These are phyloP conservation scores for Solanum medicagineum DNA, from an alignment of 257 asterid species.

Conservation along the genomic window DNA sequence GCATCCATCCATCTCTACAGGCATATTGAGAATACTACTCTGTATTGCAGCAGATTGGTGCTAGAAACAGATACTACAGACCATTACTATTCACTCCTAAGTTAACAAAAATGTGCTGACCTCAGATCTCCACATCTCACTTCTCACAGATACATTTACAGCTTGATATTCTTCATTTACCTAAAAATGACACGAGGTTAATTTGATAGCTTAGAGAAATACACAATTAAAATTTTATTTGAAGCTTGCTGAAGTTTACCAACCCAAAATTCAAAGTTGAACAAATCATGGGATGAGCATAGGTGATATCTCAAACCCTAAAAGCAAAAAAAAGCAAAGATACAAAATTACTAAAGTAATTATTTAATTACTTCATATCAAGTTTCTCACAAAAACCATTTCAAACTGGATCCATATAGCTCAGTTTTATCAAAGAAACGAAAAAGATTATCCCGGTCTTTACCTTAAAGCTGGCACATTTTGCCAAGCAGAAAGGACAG, in stretches of 20 bases:
- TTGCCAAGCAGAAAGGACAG: conserved; percentile 97
- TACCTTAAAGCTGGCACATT: conserved; percentile 95
- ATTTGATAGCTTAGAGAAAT: background rate
- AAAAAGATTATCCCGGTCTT: conserved; percentile 3
- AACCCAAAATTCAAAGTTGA: conserved; percentile 98
- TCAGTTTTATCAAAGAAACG: background rate
- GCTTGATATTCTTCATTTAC: conserved; percentile 92
- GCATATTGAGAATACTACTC: background rate
- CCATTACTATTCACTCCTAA: background rate
- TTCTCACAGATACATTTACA: conserved; percentile 80
- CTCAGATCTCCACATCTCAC: conserved; percentile 86
- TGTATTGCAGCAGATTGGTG: background rate
- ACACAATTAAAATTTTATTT: background rate
- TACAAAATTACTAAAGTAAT: background rate
- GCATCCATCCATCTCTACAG: background rate
- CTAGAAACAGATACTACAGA: background rate
- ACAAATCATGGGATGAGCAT: conserved; percentile 71
- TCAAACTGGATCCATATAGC: background rate
- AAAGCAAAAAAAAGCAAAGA: conserved; percentile 14
- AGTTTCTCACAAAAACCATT: background rate
- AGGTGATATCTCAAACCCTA: conserved; percentile 93
- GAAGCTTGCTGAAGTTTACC: conserved; percentile 24
- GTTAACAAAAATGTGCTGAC: conserved; percentile 24
- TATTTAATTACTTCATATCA: background rate
- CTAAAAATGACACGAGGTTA: conserved; percentile 23